These are phyloP conservation scores for Oryza punctata DNA, from an alignment of 176 grass and related monocot species.

Conservation along the genomic window DNA sequence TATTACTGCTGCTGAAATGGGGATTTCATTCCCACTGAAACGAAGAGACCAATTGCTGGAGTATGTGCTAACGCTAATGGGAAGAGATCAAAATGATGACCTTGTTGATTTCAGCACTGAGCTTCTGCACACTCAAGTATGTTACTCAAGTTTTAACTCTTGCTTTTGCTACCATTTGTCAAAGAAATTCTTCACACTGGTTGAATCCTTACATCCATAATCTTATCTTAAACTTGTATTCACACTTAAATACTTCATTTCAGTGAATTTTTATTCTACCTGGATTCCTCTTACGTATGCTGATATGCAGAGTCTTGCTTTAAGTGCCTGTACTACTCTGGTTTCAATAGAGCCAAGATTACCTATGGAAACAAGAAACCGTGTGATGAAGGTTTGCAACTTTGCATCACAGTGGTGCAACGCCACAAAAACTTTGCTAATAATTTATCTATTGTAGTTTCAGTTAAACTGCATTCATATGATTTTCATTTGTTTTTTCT, in stretches of 20 bases:
- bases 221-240: neutral
- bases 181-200: constrained; percentile 17
- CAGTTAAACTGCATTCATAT: constrained; percentile 4
- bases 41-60: constrained; percentile 92
- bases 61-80: constrained; percentile 96
- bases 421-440: constrained; percentile 18
- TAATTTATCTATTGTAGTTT: constrained; percentile 22
- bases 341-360: constrained; percentile 94
- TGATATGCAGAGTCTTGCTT: constrained; percentile 87
- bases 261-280: constrained; percentile 4
- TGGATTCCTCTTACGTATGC: constrained; percentile 39
- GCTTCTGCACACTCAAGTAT: constrained; percentile 88
- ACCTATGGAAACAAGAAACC: constrained; percentile 97
- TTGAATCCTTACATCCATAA: constrained; percentile 11
- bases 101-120: constrained; percentile 85
- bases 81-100: constrained; percentile 90
- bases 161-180: constrained; percentile 11
- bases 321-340: constrained; percentile 93
- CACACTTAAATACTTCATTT: constrained; percentile 1
- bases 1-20: constrained; percentile 88
- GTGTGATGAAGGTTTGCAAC: constrained; percentile 88
- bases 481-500: constrained; percentile 39
- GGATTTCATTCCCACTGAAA: constrained; percentile 94
- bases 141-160: constrained; percentile 25
- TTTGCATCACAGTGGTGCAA: constrained; percentile 39